Base-by-base conservation (phyloP, 2,329 filamentous ascomycete genomes). In the Colletotrichum musicola region DNA sequence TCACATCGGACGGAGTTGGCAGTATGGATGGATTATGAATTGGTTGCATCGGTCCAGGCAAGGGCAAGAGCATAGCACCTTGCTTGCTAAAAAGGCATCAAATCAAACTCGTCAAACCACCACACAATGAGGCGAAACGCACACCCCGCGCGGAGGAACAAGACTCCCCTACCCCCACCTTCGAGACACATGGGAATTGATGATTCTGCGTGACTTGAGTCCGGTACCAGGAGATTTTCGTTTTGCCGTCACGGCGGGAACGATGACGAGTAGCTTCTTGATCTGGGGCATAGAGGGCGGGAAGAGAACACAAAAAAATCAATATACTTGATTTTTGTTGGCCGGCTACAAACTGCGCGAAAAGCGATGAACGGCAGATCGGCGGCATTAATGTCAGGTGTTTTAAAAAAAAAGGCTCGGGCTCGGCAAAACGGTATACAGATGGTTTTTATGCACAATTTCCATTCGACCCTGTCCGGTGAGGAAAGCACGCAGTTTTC, bases 21-120 rank as follows among this genome's bases (percentile, higher is more conserved):
- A 84, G 82, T 87, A 83, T 83, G 82, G 84, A 84, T 83, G 86
- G 85, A 88, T 88, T 82, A 82, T 86, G 85, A 85, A 85, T 84
- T 87, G 83, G 83, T 83, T 85, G 83, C 83, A 84, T 87, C 82
- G 81, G 83, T 83, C 84, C 82, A 85, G 85, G 86, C 85, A 86
- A 85, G 83, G 84, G 84, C 83, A 82, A 84, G 75, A 76, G 80
- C 81, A 84, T 80, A 80, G 82, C 64, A 64, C 81, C 81, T 85
- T 84, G 83, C 81, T 81, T 82, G 82, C 64, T 67, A 61, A 83
- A 85, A 72, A 68, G 81, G 84, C 81, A 84, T 81, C 81, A 85
- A 87, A 84, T 84, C 78, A 86, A 85, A 83, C 79, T 81, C 79
- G 80, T 82, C 80, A 81, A 81, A 81, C 67, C 72, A 71, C 71